Base-by-base conservation (phyloP, 192 early-diverging fungal species). In the Endogone sp. region DNA sequence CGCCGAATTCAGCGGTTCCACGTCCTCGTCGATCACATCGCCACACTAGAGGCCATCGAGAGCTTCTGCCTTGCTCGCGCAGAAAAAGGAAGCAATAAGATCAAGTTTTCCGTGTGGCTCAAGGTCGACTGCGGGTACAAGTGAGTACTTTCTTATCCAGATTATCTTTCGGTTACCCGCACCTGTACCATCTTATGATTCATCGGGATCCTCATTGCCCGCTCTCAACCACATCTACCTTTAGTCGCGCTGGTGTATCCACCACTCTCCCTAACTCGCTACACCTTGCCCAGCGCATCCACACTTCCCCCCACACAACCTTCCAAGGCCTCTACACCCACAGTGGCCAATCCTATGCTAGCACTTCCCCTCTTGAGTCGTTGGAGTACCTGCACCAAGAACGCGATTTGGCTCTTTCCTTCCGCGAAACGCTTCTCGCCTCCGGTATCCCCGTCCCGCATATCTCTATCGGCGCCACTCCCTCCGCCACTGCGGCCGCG, bases 51-150 rank as follows among this genome's bases (percentile, higher is more conserved):
- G 59, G 70, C 75, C 23, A 22, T 76, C 22, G 75, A 76, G 29
- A 56, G 24, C n/a, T 74, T 64, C 49, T 57, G 22, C 10, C 6
- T 60, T 10, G 59, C 22, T 16, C 27, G 27, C 59, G 59, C 6
- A 22, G 27, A 60, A 21, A 10, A 23, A 21, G 24, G 27, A 26
- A 29, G 23, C 29, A 28, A 21, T 21, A 63, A 57, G 32, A 26
- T 72, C n/a, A 65, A 66, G 59, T 28, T 60, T 60, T 60, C 59
- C 25, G 70, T 69, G 3, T 76, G 67, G 27, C 60, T 76, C 20
- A 76, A 76, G 57, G 75, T 76, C 2, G 75, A 76, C 37, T 68
- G 75, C 62, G 75, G 75, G 29, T 65, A 76, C 57, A 58, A 37
- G 75, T 76, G 69, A 68, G 62, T 62, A 30, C 57, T 3, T 0